These are phyloP conservation scores for Backusella sp. DNA, from an alignment of 192 early-diverging fungal genomes.

Conservation along the genomic window DNA sequence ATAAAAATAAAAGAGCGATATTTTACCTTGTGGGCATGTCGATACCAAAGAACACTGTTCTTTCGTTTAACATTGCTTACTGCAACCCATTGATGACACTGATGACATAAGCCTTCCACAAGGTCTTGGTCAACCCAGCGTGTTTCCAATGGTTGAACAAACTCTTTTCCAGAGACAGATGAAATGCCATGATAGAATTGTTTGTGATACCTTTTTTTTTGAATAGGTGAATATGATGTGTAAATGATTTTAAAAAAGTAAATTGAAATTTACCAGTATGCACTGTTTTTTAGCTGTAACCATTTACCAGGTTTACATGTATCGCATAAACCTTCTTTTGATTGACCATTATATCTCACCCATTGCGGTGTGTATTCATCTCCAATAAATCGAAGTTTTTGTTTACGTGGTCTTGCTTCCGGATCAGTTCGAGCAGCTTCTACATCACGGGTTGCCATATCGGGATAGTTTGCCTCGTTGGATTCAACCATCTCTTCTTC, in stretches of 20 bases:
- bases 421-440: slow-evolving; percentile 44
- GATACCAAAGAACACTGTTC: slow-evolving; percentile 78
- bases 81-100: slow-evolving; percentile 80
- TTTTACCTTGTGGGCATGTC: slow-evolving; percentile 72
- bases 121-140: slow-evolving; percentile 64
- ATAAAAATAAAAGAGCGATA: no score
- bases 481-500: slow-evolving; percentile 14
- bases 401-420: slow-evolving; percentile 58
- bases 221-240: no score
- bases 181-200: slow-evolving; percentile 85
- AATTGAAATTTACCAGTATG: slow-evolving; percentile 56
- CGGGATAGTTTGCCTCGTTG: slow-evolving; percentile 23
- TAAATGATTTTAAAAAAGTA: no score
- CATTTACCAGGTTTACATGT: slow-evolving; percentile 78
- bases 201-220: slow-evolving; percentile 69
- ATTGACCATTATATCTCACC: slow-evolving; percentile 73
- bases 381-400: slow-evolving; percentile 66
- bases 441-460: slow-evolving; percentile 36
- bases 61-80: slow-evolving; percentile 72
- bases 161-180: slow-evolving; percentile 73
- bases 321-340: slow-evolving; percentile 83
- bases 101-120: slow-evolving; percentile 79
- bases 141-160: slow-evolving; percentile 66
- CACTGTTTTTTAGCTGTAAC: slow-evolving; percentile 86
- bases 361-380: slow-evolving; percentile 82